These are phyloP conservation scores for Rubroboletus pulcherrimus DNA, from an alignment of 768 basidiomycete species.

Conservation along the genomic window DNA sequence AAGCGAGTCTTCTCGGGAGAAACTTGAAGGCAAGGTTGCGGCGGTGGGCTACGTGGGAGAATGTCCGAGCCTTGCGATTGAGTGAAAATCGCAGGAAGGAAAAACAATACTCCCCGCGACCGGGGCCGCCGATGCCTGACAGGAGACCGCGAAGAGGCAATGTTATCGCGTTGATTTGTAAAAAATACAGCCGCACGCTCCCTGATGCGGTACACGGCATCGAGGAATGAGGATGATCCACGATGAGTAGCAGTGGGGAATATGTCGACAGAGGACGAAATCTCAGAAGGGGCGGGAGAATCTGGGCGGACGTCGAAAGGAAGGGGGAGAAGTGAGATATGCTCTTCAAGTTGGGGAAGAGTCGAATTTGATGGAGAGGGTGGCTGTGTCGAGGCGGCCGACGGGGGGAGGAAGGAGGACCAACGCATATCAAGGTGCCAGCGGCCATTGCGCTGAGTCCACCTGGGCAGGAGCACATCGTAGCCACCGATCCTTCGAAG, in stretches of 20 bases:
- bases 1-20: conserved; percentile 47
- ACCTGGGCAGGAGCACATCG: conserved; percentile 73
- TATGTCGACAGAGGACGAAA: conserved; percentile 41
- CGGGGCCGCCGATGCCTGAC: conserved; percentile 44
- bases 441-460: conserved; percentile 64
- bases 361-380: conserved; percentile 46
- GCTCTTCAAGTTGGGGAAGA: conserved; percentile 47
- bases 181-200: conserved; percentile 49
- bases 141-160: conserved; percentile 43
- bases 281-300: conserved; percentile 54
- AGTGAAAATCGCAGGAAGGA: conserved; percentile 78
- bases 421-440: conserved; percentile 70
- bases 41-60: conserved; percentile 30
- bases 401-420: conserved; percentile 46
- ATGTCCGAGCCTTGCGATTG: conserved; percentile 35
- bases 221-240: conserved; percentile 40
- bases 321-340: conserved; percentile 56
- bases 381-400: conserved; percentile 38
- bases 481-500: conserved; percentile 67
- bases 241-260: conserved; percentile 40
- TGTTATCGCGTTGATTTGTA: conserved; percentile 35
- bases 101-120: conserved; percentile 68
- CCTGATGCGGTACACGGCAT: conserved; percentile 53
- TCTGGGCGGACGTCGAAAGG: conserved; percentile 56
- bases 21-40: conserved; percentile 21